Evolutionary conservation across 2,329 filamentous ascomycete genomes (phyloP).

Genomic region (Alternaria hordeiaustralica): DNA sequence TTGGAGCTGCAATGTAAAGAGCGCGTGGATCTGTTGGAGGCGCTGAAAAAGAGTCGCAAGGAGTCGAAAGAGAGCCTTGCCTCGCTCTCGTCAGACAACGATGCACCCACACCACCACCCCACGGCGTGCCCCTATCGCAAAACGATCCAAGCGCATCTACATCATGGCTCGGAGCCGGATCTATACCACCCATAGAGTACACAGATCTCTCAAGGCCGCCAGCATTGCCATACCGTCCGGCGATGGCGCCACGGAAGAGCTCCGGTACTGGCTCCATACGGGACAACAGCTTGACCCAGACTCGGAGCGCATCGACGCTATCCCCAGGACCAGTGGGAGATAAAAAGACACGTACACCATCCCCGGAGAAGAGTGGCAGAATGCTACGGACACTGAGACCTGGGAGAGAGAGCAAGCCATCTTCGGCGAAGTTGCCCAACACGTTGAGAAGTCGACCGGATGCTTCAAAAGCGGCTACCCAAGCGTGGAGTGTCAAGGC

Average conservation of each 20-base stretch:
- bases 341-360: constrained; percentile 61
- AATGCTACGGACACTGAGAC: constrained; percentile 63
- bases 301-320: constrained; percentile 34
- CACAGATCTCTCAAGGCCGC: constrained; percentile 77
- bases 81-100: constrained; percentile 22
- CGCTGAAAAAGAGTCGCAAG: constrained; percentile 71
- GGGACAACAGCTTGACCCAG: constrained; percentile 31
- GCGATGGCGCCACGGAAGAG: constrained; percentile 55
- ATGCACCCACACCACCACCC: constrained; percentile 33
- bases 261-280: constrained; percentile 41
- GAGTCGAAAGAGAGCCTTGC: constrained; percentile 54
- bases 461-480: constrained; percentile 67
- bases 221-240: constrained; percentile 65
- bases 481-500: constrained; percentile 62
- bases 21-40: constrained; percentile 84
- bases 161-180: constrained; percentile 75
- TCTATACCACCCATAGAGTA: constrained; percentile 84
- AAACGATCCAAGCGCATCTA: constrained; percentile 19
- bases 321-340: constrained; percentile 45
- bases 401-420: constrained; percentile 53
- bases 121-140: constrained; percentile 20
- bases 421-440: constrained; percentile 56
- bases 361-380: constrained; percentile 67
- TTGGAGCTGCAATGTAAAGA: constrained; percentile 94
- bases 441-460: constrained; percentile 55